These are phyloP conservation scores for Oropetium thomaeum DNA, from an alignment of 176 grass and related monocot species.

Conservation along the genomic window DNA sequence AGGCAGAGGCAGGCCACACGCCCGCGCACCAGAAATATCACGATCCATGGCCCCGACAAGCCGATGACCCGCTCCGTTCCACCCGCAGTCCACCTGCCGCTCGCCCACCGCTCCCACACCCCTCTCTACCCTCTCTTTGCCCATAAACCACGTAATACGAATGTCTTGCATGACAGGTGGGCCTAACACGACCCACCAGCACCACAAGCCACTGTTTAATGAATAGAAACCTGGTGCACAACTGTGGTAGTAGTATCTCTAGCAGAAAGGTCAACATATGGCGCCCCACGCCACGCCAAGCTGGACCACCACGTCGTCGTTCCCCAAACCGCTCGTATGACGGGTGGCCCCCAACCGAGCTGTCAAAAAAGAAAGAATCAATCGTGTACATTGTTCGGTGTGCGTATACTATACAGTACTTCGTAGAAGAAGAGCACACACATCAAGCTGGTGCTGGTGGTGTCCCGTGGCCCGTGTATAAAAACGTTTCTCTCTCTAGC, in stretches of 20 bases:
- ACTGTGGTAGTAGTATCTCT: too few relatives aligned
- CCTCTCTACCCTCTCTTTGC: too few relatives aligned
- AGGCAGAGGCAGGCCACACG: not conserved
- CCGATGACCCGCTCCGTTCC: not conserved
- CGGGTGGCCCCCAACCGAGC: not conserved
- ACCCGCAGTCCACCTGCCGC: constrained; percentile 2
- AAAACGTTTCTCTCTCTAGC: not conserved
- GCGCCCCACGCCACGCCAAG: not conserved
- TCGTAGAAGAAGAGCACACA: too few relatives aligned
- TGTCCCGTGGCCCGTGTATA: not conserved
- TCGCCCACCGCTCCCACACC: not conserved
- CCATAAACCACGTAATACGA: too few relatives aligned
- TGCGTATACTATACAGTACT: too few relatives aligned
- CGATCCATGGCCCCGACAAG: not conserved
- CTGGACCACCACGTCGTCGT: constrained; percentile 29
- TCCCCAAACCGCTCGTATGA: not conserved
- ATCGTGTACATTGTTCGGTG: constrained; percentile 9
- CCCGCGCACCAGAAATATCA: constrained; percentile 21
- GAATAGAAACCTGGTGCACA: too few relatives aligned
- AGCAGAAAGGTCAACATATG: not conserved
- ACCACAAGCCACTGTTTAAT: not conserved
- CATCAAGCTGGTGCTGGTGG: not conserved
- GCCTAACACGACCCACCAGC: fast-evolving
- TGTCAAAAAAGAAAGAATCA: not conserved
- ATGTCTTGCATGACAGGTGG: not conserved